Conservation (phyloP, 148 eudicot genomes). For the Nepenthes gracilis region DNA sequence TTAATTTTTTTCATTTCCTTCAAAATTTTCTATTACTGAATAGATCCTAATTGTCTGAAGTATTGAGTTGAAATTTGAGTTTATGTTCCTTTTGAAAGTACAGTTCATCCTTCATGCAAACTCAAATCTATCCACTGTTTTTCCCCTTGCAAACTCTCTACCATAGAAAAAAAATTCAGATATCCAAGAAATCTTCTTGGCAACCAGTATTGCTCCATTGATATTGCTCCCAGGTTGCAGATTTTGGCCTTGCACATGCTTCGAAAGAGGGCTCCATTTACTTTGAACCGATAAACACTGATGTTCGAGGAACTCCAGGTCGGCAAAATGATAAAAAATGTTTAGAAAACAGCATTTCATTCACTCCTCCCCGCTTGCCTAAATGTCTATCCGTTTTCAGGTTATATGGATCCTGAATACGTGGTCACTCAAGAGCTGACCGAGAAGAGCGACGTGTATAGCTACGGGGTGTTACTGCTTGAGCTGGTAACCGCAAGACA, state of each 20-base stretch:
- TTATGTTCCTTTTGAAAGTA: too few relatives aligned
- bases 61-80: too few relatives aligned
- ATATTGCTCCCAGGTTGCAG: slow-evolving; percentile 62
- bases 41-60: too few relatives aligned
- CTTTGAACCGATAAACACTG: slow-evolving; percentile 87
- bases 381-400: slow-evolving; percentile 22
- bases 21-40: too few relatives aligned
- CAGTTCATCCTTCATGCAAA: too few relatives aligned
- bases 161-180: too few relatives aligned
- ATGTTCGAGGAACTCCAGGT: slow-evolving; percentile 97
- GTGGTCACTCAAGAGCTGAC: slow-evolving; percentile 75
- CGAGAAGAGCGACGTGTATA: slow-evolving; percentile 89
- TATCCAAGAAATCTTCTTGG: too few relatives aligned
- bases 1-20: too few relatives aligned
- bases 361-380: too few relatives aligned
- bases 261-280: slow-evolving; percentile 81
- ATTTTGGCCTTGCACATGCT: slow-evolving; percentile 92
- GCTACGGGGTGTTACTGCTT: slow-evolving; percentile 81
- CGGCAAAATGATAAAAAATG: slow-evolving; percentile 1
- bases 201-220: not conserved
- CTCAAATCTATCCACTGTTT: too few relatives aligned
- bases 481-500: slow-evolving; percentile 68
- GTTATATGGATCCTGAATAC: slow-evolving; percentile 97
- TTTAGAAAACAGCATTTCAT: not conserved
- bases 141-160: too few relatives aligned